Conservation (phyloP, 208 protist species). For the Trypanosoma platydactyli region DNA sequence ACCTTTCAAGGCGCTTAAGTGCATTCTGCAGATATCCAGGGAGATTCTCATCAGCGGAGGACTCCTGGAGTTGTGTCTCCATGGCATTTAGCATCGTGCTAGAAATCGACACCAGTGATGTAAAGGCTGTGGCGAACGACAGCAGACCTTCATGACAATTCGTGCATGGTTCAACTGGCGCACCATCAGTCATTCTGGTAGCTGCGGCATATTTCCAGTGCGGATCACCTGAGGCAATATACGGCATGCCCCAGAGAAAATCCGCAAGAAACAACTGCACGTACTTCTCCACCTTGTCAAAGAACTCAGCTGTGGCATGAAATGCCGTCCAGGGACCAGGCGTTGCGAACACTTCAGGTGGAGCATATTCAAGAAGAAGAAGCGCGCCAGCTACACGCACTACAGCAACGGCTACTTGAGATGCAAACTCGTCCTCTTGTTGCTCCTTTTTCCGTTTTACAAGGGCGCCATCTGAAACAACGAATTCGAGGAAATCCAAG, state of each 20-base stretch:
- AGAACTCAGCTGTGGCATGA: slow-evolving; percentile 39
- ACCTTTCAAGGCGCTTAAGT: slow-evolving; percentile 40
- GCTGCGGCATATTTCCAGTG: background rate
- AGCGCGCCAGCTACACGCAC: slow-evolving; percentile 35
- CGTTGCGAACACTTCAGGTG: slow-evolving; percentile 23
- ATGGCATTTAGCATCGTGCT: slow-evolving; percentile 28
- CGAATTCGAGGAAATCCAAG: slow-evolving; percentile 30
- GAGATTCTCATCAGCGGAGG: background rate
- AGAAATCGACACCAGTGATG: slow-evolving; percentile 28
- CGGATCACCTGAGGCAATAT: background rate
- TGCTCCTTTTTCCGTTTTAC: background rate
- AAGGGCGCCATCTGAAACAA: slow-evolving; percentile 4
- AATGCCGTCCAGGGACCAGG: slow-evolving; percentile 32
- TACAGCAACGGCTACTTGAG: slow-evolving; percentile 16
- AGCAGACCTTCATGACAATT: slow-evolving; percentile 37
- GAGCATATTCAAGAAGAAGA: slow-evolving; percentile 55
- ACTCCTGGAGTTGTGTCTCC: background rate
- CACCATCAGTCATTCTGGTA: background rate
- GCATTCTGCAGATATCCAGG: slow-evolving; percentile 30
- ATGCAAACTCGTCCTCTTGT: background rate
- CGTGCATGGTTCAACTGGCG: background rate
- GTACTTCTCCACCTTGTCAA: slow-evolving; percentile 33
- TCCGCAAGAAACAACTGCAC: slow-evolving; percentile 31
- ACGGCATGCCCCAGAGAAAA: slow-evolving; percentile 33
- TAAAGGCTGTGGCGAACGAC: slow-evolving; percentile 35